Conservation (phyloP, 495 filamentous ascomycete species). For the Articulospora tetracladia region DNA sequence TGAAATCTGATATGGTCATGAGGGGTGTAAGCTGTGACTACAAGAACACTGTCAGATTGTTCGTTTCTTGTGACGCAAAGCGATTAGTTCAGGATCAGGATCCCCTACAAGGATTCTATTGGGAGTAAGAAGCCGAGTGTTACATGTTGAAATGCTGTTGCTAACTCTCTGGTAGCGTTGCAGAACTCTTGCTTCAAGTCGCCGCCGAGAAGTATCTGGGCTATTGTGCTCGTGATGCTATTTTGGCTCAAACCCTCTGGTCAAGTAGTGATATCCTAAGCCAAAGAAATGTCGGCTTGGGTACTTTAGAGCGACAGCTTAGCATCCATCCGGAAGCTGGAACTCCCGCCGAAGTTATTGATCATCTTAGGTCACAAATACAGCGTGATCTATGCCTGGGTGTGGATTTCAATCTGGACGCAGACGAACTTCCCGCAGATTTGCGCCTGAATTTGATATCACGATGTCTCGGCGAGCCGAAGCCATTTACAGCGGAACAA, state of each 20-base stretch:
- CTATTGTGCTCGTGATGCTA: constrained; percentile 46
- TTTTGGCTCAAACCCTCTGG: constrained; percentile 42
- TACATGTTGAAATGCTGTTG: background rate
- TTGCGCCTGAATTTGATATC: background rate
- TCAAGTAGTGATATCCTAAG: constrained; percentile 20
- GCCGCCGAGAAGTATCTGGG: constrained; percentile 43
- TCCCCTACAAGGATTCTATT: background rate
- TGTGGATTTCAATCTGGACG: background rate
- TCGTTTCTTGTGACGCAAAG: constrained; percentile 1
- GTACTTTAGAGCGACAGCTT: background rate
- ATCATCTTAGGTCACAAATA: background rate
- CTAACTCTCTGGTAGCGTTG: constrained; percentile 25
- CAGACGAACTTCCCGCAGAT: background rate
- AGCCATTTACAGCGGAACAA: background rate
- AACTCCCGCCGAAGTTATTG: background rate
- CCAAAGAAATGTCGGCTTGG: background rate
- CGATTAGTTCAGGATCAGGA: background rate
- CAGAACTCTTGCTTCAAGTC: constrained; percentile 52
- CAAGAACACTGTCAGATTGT: background rate
- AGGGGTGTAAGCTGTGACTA: background rate
- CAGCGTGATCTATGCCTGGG: constrained; percentile 4
- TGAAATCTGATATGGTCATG: background rate
- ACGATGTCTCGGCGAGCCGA: background rate
- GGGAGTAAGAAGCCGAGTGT: background rate
- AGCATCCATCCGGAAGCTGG: background rate